Evolutionary conservation across 2,329 filamentous ascomycete species (phyloP), one percentile per base, ranked within the genome.

Genomic region (Cercospora canescens): DNA sequence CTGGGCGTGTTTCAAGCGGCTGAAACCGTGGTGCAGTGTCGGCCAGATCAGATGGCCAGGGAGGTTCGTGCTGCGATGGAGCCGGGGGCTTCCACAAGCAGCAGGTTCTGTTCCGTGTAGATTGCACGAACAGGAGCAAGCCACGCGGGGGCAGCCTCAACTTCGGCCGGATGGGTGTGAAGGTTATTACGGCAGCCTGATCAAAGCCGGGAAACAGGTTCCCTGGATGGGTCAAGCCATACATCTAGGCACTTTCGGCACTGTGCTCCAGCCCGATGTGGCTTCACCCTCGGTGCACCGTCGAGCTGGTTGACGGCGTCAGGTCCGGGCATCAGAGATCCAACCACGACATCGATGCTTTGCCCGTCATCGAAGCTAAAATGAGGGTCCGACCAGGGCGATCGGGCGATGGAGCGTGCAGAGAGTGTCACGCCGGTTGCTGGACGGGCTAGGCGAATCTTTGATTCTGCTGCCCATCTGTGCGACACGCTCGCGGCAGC

Each of bases 391-490:
- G 58, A 21, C 28, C 37, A 34, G 58, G 30, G 32, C 45, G 62
- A 64, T 64, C 62, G 54, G 30, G 14, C 62, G 62, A 64, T 64
- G 14, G 37, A 32, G 56, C 28, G 59, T 48, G 59, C 39, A 30
- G 39, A 30, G 39, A 34, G 6, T 55, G 55, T 32, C 34, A 45
- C 55, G 56, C 41, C 39, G 32, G 26, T 41, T 30, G 55, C 34
- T 34, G 28, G 26, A 26, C 60, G 45, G 60, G 59, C 65, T 24
- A 37, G 50, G 34, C 61, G 57, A 32, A 67, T 67, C 65, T 64
- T 32, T 41, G 26, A 18, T 64, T 57, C 61, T 30, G 65, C 34
- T 50, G 50, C 18, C 58, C 45, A 67, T 65, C 65, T 67, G 45
- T 12, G 21, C 24, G 16, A 62, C 32, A 35, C 54, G 21, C 56